Evolutionary conservation across 805 yeast species (phyloP).

Genomic region (Tetrapisispora taiwanensis): DNA sequence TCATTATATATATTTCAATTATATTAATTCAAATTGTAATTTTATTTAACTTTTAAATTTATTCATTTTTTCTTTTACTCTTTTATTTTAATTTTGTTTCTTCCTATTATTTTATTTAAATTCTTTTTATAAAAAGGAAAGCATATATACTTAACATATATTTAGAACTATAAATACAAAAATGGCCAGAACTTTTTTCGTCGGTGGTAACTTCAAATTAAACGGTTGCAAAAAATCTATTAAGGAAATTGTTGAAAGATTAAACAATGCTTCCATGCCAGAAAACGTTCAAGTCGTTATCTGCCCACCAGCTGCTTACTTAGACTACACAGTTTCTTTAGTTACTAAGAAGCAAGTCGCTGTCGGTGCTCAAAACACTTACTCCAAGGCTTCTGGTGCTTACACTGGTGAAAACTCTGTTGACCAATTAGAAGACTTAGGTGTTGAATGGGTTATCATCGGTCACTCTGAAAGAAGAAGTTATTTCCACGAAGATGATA

Average conservation of each 20-base stretch:
- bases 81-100: not conserved
- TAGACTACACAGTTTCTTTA: constrained; percentile 59
- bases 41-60: too few species aligned
- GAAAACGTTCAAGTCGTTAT: constrained; percentile 82
- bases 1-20: too few species aligned
- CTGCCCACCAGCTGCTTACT: constrained; percentile 93
- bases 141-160: not conserved
- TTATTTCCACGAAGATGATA: constrained; percentile 80
- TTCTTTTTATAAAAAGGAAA: not conserved
- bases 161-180: constrained; percentile 4
- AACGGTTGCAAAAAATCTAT: constrained; percentile 88
- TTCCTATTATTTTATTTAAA: not conserved
- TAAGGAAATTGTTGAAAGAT: constrained; percentile 68
- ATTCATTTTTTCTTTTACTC: too few species aligned
- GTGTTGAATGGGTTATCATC: constrained; percentile 87
- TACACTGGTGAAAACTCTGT: constrained; percentile 96
- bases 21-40: too few species aligned
- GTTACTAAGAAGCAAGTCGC: constrained; percentile 64
- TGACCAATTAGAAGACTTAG: constrained; percentile 77
- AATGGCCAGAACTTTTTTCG: constrained; percentile 85
- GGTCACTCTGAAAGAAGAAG: constrained; percentile 99
- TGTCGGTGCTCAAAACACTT: constrained; percentile 88
- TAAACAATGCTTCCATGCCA: constrained; percentile 71
- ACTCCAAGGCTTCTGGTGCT: constrained; percentile 84
- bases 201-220: constrained; percentile 99